These are phyloP conservation scores for Paecilomyces fulvus DNA, from an alignment of 2,329 filamentous ascomycete species.

Conservation along the genomic window DNA sequence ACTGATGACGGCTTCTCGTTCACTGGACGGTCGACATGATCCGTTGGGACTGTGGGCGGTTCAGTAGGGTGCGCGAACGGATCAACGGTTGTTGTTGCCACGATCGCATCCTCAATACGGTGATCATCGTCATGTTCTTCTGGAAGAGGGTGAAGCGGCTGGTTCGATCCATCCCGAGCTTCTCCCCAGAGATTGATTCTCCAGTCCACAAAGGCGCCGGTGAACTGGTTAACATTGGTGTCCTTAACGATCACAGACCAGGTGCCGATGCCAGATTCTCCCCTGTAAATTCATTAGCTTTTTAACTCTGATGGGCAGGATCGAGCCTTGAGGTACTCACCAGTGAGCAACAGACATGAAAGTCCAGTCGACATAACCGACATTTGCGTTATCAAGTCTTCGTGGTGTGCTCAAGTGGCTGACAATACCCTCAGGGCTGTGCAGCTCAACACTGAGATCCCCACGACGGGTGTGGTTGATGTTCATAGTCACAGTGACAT, in stretches of 20 bases:
- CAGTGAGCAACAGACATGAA: constrained; percentile 98
- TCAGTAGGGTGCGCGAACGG: constrained; percentile 39
- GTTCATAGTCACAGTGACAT: constrained; percentile 98
- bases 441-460: constrained; percentile 84
- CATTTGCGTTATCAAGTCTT: constrained; percentile 53
- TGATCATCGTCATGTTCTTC: constrained; percentile 75
- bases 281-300: constrained; percentile 50
- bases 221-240: constrained; percentile 64
- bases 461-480: constrained; percentile 78
- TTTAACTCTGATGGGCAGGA: not conserved
- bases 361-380: constrained; percentile 89
- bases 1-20: constrained; percentile 47
- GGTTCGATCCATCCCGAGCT: constrained; percentile 64
- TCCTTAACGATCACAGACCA: constrained; percentile 93
- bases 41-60: constrained; percentile 43
- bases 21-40: constrained; percentile 58
- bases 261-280: constrained; percentile 74
- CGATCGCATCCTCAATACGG: constrained; percentile 56
- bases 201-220: constrained; percentile 81
- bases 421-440: constrained; percentile 71
- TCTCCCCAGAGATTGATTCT: constrained; percentile 92
- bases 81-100: constrained; percentile 55
- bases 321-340: constrained; percentile 41
- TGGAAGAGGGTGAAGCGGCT: constrained; percentile 70
- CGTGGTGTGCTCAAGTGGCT: constrained; percentile 77